Evolutionary conservation across 176 grass and related monocot genomes (phyloP).

Genomic region (Tuctoria greenei): DNA sequence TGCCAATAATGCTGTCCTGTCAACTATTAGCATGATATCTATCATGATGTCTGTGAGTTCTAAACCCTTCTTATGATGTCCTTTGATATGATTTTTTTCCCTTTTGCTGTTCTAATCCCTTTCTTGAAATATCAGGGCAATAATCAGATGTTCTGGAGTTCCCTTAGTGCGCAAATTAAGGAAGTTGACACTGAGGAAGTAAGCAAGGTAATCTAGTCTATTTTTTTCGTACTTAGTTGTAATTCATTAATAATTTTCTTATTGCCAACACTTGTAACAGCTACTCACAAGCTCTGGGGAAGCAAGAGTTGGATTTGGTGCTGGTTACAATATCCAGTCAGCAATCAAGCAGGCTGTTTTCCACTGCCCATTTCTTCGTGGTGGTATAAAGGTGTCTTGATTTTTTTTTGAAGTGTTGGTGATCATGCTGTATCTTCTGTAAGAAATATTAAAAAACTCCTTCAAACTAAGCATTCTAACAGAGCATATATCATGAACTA

Average conservation of each 20-base stretch:
- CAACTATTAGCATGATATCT: constrained; percentile 81
- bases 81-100: constrained; percentile 29
- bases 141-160: constrained; percentile 62
- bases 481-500: background rate
- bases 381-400: constrained; percentile 62
- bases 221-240: constrained; percentile 19
- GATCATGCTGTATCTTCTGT: background rate
- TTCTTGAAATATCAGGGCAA: constrained; percentile 51
- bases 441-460: background rate
- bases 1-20: constrained; percentile 86
- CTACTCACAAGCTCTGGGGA: constrained; percentile 69
- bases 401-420: constrained; percentile 11
- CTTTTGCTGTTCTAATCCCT: constrained; percentile 14
- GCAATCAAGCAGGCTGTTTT: constrained; percentile 87
- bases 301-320: constrained; percentile 94
- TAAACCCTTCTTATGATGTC: constrained; percentile 6
- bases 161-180: constrained; percentile 58
- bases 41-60: constrained; percentile 81
- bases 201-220: constrained; percentile 53
- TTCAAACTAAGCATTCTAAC: background rate
- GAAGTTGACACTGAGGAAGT: constrained; percentile 64
- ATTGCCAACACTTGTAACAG: constrained; percentile 53
- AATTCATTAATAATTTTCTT: constrained; percentile 42
- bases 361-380: constrained; percentile 73
- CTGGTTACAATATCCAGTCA: constrained; percentile 82